Conservation (phyloP, 805 yeast genomes). For the Yamadazyma endophytica region DNA sequence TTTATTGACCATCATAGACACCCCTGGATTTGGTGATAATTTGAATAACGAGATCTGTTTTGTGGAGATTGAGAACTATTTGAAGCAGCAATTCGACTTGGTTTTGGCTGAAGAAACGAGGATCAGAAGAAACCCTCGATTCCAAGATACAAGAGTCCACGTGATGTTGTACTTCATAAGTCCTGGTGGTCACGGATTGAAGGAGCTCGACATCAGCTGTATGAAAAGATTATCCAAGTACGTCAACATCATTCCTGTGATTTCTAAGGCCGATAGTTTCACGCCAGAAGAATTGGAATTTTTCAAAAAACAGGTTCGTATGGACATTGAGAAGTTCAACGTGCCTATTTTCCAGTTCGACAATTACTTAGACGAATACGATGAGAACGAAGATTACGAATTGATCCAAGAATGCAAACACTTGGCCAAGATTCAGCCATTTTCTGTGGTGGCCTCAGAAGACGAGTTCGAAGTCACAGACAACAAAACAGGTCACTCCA, state of each 20-base stretch:
- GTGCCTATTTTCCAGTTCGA: constrained; percentile 79
- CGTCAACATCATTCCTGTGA: constrained; percentile 81
- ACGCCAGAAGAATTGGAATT: constrained; percentile 59
- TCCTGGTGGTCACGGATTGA: constrained; percentile 75
- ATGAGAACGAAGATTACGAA: constrained; percentile 74
- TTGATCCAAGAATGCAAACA: constrained; percentile 64
- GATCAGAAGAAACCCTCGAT: constrained; percentile 79
- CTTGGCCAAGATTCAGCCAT: constrained; percentile 66
- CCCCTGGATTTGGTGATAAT: constrained; percentile 78
- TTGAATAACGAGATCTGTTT: constrained; percentile 67
- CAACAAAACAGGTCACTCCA: constrained; percentile 38
- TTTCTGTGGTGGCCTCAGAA: constrained; percentile 68
- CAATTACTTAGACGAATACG: constrained; percentile 42
- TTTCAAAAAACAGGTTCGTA: constrained; percentile 57
- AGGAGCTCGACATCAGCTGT: constrained; percentile 69
- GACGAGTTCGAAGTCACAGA: constrained; percentile 44
- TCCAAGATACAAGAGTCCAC: constrained; percentile 74
- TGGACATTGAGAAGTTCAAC: constrained; percentile 63
- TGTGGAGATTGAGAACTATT: constrained; percentile 58
- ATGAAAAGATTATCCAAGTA: constrained; percentile 66
- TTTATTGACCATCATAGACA: constrained; percentile 56
- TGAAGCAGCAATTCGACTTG: constrained; percentile 73
- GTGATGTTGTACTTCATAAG: constrained; percentile 74
- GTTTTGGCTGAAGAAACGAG: constrained; percentile 85
- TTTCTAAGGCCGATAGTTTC: constrained; percentile 76